Evolutionary conservation across 768 basidiomycete genomes (phyloP).

Genomic region (Floccularia luteovirens): DNA sequence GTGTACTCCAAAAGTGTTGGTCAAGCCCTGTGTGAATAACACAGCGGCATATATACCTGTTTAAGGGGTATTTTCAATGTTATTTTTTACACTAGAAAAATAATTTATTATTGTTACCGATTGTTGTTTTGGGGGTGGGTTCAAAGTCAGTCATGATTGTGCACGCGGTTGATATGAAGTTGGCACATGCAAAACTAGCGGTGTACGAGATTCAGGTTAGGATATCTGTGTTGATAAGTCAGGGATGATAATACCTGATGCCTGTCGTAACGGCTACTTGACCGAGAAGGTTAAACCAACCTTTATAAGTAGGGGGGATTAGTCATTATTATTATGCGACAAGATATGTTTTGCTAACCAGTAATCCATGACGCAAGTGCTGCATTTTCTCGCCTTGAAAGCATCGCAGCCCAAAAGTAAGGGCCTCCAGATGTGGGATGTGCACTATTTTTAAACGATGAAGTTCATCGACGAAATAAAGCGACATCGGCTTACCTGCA

Average conservation of each 20-base stretch:
- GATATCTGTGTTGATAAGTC: not conserved
- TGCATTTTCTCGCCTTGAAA: constrained; percentile 48
- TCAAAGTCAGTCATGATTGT: constrained; percentile 54
- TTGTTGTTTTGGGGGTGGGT: constrained; percentile 49
- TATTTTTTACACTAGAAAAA: not conserved
- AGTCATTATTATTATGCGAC: not conserved
- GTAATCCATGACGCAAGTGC: constrained; percentile 70
- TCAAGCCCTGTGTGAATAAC: constrained; percentile 57
- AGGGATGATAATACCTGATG: constrained; percentile 38
- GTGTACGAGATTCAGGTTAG: not conserved
- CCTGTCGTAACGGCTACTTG: constrained; percentile 77
- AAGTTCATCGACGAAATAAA: not conserved
- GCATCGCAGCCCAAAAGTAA: constrained; percentile 79
- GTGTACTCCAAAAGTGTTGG: constrained; percentile 70
- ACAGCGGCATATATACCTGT: constrained; percentile 58
- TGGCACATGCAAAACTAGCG: constrained; percentile 55
- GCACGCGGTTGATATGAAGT: constrained; percentile 56
- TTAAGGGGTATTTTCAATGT: not conserved
- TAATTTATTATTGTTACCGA: constrained; percentile 29
- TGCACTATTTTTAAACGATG: constrained; percentile 33
- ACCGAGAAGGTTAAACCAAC: constrained; percentile 69
- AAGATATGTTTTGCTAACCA: constrained; percentile 19
- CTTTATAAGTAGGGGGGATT: constrained; percentile 16
- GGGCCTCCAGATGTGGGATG: constrained; percentile 71
- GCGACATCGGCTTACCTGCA: constrained; percentile 29